phyloP scores from a whole-genome alignment of 2,329 filamentous ascomycete genomes.

The Xylariaceae sp. region DNA sequence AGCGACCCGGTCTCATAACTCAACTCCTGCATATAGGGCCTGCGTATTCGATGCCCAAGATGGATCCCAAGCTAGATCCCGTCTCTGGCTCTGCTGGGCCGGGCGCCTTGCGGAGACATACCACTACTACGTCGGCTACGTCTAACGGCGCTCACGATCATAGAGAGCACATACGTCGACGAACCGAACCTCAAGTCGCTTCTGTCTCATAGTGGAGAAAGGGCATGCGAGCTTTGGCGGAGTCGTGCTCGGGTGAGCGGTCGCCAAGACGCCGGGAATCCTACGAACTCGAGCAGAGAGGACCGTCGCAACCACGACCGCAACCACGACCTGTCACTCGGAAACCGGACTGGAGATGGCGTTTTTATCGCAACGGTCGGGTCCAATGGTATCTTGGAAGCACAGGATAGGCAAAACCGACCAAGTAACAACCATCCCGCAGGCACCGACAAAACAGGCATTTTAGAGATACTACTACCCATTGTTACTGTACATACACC shows the following conservation, averaged over 20 bases:
- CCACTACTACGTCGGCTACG: conserved; percentile 21
- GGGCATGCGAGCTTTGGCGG: conserved; percentile 13
- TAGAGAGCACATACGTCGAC: conserved; percentile 13
- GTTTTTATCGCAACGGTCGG: not conserved
- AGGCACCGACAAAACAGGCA: too few relatives aligned
- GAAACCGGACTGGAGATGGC: too few relatives aligned
- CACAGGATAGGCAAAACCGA: conserved; percentile 1
- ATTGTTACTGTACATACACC: too few relatives aligned
- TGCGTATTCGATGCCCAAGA: conserved; percentile 24
- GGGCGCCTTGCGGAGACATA: conserved; percentile 24
- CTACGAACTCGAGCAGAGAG: conserved; percentile 2
- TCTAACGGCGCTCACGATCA: conserved; percentile 19
- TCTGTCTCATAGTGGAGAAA: conserved; percentile 26
- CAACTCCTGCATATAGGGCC: conserved; percentile 33
- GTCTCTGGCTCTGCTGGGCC: conserved; percentile 14
- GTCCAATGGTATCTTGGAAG: conserved; percentile 25
- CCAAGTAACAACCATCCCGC: not conserved
- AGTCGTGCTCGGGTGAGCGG: not conserved
- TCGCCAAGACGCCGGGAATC: not conserved
- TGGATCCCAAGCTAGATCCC: conserved; percentile 19
- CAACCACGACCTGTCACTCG: too few relatives aligned
- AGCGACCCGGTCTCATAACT: conserved; percentile 28
- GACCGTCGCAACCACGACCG: not conserved
- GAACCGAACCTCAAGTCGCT: conserved; percentile 26
- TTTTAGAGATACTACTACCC: too few relatives aligned